Percentiles rank a stretch among this genome's conserved stretches.
phyloP scores from a whole-genome alignment of 257 asterid species.

The Gentiana straminea region DNA sequence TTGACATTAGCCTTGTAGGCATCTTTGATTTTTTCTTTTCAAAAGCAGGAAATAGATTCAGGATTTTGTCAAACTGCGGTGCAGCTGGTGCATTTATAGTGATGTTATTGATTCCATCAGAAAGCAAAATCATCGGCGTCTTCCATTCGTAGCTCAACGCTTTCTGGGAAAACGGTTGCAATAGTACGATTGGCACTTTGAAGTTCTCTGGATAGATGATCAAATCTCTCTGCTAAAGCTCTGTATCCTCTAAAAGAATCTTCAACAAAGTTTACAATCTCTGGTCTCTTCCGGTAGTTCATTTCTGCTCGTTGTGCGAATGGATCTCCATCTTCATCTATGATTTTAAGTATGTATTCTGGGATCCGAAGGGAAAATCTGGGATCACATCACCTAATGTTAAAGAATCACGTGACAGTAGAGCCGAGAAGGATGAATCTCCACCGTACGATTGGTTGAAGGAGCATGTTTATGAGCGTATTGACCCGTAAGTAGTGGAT shows the following conservation, averaged over 20 bases:
- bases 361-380: constrained; percentile 67
- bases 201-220: constrained; percentile 39
- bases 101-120: constrained; percentile 4
- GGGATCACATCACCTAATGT: constrained; percentile 45
- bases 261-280: constrained; percentile 39
- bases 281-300: constrained; percentile 48
- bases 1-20: constrained; percentile 34
- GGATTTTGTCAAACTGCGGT: constrained; percentile 19
- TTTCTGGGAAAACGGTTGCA: constrained; percentile 37
- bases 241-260: constrained; percentile 39
- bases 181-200: constrained; percentile 44
- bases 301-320: constrained; percentile 44
- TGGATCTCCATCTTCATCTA: constrained; percentile 48
- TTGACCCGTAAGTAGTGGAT: constrained; percentile 46
- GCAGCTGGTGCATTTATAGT: constrained; percentile 16
- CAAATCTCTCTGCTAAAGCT: constrained; percentile 52
- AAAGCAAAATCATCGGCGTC: constrained; percentile 19
- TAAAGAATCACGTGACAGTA: constrained; percentile 58
- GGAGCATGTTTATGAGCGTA: constrained; percentile 42
- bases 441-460: constrained; percentile 74
- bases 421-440: constrained; percentile 57
- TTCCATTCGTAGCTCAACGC: constrained; percentile 26
- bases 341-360: constrained; percentile 35
- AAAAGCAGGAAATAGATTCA: constrained; percentile 8
- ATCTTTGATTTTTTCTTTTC: constrained; percentile 12